These are phyloP conservation scores for Fusarium subglutinans DNA, from an alignment of 2,329 filamentous ascomycete species.

Conservation along the genomic window DNA sequence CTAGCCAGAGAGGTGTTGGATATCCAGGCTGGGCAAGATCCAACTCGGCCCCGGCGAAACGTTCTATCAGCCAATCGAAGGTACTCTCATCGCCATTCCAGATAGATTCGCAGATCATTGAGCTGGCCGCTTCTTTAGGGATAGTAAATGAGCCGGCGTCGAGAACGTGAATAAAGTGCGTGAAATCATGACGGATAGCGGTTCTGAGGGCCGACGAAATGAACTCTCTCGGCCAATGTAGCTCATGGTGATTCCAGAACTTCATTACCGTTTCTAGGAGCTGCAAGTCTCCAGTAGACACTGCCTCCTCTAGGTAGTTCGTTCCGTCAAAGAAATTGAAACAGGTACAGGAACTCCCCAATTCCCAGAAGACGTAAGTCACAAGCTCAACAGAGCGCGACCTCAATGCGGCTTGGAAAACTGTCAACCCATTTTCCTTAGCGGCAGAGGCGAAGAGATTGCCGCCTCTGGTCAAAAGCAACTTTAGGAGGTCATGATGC, in stretches of 20 bases:
- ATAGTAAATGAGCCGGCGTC: fast-evolving
- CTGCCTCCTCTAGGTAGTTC: not conserved
- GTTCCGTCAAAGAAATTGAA: fast-evolving
- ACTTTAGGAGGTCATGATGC: fast-evolving
- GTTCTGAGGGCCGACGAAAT: fast-evolving
- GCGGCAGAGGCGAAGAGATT: fast-evolving
- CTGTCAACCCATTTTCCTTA: not conserved
- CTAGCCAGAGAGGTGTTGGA: not conserved
- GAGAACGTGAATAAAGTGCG: fast-evolving
- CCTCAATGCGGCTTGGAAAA: not conserved
- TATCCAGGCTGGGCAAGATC: not conserved
- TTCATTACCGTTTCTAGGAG: fast-evolving
- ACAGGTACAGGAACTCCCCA: fast-evolving
- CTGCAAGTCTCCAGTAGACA: fast-evolving
- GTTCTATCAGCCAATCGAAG: not conserved
- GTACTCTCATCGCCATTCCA: fast-evolving
- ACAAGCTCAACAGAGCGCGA: not conserved
- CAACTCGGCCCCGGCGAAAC: fast-evolving
- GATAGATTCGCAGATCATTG: not conserved
- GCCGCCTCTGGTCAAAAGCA: fast-evolving
- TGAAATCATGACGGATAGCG: fast-evolving
- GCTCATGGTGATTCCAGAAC: fast-evolving
- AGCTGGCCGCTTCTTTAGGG: fast-evolving
- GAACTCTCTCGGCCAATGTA: fast-evolving
- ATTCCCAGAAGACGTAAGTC: not conserved